Evolutionary conservation across 768 basidiomycete genomes (phyloP), one percentile per base, ranked within the genome.

Genomic region (Fomitopsis pulvina): DNA sequence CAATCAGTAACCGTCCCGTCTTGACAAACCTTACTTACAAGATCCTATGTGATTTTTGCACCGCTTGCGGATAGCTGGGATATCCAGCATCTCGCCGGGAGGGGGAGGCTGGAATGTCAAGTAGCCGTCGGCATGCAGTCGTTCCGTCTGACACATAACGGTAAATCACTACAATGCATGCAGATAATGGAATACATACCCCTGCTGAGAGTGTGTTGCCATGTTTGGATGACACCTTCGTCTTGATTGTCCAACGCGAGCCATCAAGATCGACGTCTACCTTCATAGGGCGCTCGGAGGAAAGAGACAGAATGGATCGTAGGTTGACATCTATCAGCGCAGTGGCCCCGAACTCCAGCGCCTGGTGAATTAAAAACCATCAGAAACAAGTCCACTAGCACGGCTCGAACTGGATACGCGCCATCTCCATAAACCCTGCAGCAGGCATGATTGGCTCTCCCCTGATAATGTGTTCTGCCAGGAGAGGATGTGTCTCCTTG

Each of bases 401-500:
- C 4, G 5, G 14, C 34, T 12, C 4, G 21, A 3, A 18, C 6
- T 10, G n/a, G n/a, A n/a, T 14, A 14, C 38, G 37, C 11, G 71
- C 71, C 68, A 72, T 71, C 47, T 66, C 63, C 1, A 71, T 55
- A 43, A 59, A 76, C 16, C 72, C 75, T 12, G 74, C 66, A 11
- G 72, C 74, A 8, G 75, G 73, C 68, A 75, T 69, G 24, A 76
- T 73, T 0, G 72, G 64, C 21, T 74, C 72, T 1, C 69, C 70
- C 24, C 67, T 66, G 30, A 77, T 71, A n/a, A 74, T 54, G 53
- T 77, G 76, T 27, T 75, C 66, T 0, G 72, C 68, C 9, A 77
- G 56, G 22, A 63, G 63, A 0, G 76, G 70, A 47, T 71, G 69
- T 1, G 69, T 71, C 10, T 60, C 47, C 9, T 51, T 46, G 52